These are phyloP conservation scores for Thermothielavioides terrestris DNA, from an alignment of 495 filamentous ascomycete genomes.

Conservation along the genomic window DNA sequence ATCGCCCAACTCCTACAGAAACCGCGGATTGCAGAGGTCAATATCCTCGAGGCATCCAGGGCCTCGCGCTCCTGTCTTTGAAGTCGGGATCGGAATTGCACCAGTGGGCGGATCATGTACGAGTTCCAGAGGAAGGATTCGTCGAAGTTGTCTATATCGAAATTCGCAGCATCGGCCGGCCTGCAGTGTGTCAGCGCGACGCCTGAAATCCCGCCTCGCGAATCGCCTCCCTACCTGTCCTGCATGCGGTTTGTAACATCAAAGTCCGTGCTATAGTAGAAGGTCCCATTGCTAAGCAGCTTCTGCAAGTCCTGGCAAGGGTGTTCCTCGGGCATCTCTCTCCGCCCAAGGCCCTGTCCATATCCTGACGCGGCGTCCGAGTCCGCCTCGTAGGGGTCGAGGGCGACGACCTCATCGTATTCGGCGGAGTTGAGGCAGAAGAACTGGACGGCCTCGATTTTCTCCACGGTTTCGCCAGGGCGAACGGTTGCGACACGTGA, in stretches of 20 bases:
- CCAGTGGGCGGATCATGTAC: constrained; percentile 90
- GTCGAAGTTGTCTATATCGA: constrained; percentile 78
- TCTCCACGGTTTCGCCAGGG: constrained; percentile 80
- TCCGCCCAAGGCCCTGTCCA: constrained; percentile 49
- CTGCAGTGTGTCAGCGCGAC: constrained; percentile 22
- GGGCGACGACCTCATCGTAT: constrained; percentile 67
- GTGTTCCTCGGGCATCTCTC: constrained; percentile 66
- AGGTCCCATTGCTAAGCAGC: constrained; percentile 86
- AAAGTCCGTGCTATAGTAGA: constrained; percentile 96
- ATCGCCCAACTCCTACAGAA: constrained; percentile 80
- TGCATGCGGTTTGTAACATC: constrained; percentile 91
- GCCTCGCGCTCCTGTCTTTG: constrained; percentile 59
- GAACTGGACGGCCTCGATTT: constrained; percentile 82
- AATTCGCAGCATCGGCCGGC: constrained; percentile 48
- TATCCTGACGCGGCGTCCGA: constrained; percentile 44
- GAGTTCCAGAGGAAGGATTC: constrained; percentile 93
- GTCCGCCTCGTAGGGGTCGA: constrained; percentile 43
- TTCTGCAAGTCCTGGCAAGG: constrained; percentile 86
- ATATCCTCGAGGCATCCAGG: constrained; percentile 74
- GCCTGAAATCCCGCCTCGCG: neutral
- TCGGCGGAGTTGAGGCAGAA: constrained; percentile 79
- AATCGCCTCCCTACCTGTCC: constrained; percentile 56
- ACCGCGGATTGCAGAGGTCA: constrained; percentile 90
- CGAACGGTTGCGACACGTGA: constrained; percentile 70
- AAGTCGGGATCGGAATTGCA: constrained; percentile 77